Evolutionary conservation across 192 early-diverging fungal species (phyloP), one percentile per base, ranked within the genome.

Genomic region (Backusella circina): DNA sequence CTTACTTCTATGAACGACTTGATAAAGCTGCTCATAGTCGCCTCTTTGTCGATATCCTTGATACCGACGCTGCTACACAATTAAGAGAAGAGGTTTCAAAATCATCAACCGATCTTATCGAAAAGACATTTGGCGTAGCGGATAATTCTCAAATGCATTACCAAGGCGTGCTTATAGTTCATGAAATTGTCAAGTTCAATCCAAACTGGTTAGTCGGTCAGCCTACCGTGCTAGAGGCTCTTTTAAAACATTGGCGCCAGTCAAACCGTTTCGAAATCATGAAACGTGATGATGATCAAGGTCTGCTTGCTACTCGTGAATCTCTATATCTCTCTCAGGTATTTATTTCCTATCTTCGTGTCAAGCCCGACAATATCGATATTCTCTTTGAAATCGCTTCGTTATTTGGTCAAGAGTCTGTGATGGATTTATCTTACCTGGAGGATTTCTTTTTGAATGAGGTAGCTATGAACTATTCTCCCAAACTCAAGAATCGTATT

Each of bases 1-100:
- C 87, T 5, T 97, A 94, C 76, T 99, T 99, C 74, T 86, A 90
- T 28, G 88, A 93, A 38, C 88, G 87, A n/a, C 72, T 96, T 30
- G 80, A 84, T 18, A 84, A 90, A 65, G 79, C 85, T 7, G 85
- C 85, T 35, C 85, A 88, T 71, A 88, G 84, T 32, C 88, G 88
- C 18, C 73, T 96, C 15, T 96, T 96, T 77, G 83, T 89, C 7
- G 84, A 84, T 36, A 74, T 92, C 0, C 70, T 92, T 30, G 83
- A 84, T 6, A 82, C 82, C 13, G 87, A 88, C 57, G 80, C 79
- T 75, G 88, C 89, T 0, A 74, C 80, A 3, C 82, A 88, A 37
- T 76, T 95, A 67, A 89, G 92, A 51, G 83, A 88, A 23, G 92
- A 92, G 41, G 86, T 95, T 16, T 79, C 90, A 12, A 82, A 80